Base-by-base conservation (phyloP, 805 yeast species). In the Barnettozyma botsteinii region DNA sequence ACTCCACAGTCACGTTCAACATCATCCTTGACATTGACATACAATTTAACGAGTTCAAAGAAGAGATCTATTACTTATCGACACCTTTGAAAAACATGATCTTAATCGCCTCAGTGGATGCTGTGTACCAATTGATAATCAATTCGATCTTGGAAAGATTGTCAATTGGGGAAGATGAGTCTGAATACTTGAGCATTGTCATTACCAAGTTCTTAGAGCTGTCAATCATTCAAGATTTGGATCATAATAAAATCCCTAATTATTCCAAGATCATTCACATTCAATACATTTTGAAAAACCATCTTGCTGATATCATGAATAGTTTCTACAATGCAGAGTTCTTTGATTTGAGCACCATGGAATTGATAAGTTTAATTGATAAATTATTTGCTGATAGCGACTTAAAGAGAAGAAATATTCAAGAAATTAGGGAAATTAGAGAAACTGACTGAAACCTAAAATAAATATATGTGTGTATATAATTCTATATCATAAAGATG, bases 401-500 rank as follows among this genome's bases (percentile, higher is more conserved):
- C 3, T 37, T 61, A 18, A 62, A 68, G 42, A 51, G 55, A 19
- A 52, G 50, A 24, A 59, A 62, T 27, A 64, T 66, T 37, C 50
- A 52, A 15, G 72, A 66, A 33, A 62, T 67, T 28, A 55, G 60
- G 19, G 76, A 67, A 43, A 73, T 78, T 6, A 73, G 85, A 13
- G 75, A 70, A 11, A 36, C 41, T 19, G 42, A 37, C 12, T 38
- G n/a, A 38, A 21, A n/a, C 9, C 6, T 7, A 4, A 5, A n/a
- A 21, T 32, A 32, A 13, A 21, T 21, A 4, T 15, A 14, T 31
- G 10, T 9, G 10, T 27, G 23, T 19, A 19, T 17, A 25, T 25
- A 25, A 25, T 11, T 25, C 7, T 25, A 25, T 25, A 25, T 13
- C 24, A 22, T 22, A 27, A n/a, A n/a, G n/a, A 27, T 27, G 30